Percentiles rank a stretch among this genome's conserved stretches.
phyloP scores from a whole-genome alignment of 2,329 filamentous ascomycete genomes.

The Xylaria arbuscula region DNA sequence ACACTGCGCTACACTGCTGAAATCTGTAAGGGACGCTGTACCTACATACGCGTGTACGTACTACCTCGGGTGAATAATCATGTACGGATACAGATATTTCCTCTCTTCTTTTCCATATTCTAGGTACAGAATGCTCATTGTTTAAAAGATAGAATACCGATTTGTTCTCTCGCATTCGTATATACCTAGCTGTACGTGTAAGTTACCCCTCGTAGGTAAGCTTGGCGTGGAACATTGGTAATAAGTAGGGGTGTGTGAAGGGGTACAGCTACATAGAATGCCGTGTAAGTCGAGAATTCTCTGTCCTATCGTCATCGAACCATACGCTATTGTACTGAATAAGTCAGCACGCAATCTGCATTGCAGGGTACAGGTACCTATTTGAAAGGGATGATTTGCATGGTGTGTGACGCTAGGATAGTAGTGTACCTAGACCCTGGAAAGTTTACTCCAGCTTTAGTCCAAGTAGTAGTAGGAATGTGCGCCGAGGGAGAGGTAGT shows the following conservation, averaged over 20 bases:
- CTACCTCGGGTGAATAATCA: no score
- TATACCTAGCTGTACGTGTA: neutral
- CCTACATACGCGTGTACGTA: no score
- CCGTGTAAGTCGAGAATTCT: neutral
- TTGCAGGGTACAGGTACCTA: neutral
- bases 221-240: constrained; percentile 4
- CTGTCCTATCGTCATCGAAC: neutral
- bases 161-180: constrained; percentile 5
- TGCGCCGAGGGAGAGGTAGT: neutral
- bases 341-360: constrained; percentile 4
- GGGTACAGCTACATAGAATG: neutral
- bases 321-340: neutral
- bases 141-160: neutral
- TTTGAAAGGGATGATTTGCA: constrained; percentile 18
- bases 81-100: no score
- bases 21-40: no score
- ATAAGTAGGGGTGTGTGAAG: neutral
- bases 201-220: constrained; percentile 20
- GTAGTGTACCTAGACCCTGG: constrained; percentile 16
- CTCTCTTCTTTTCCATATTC: no score
- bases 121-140: no score
- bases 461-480: neutral
- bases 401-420: constrained; percentile 21
- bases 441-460: constrained; percentile 2
- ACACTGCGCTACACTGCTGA: neutral